These are phyloP conservation scores for Quercus gilva DNA, from an alignment of 306 rosid genomes.

Conservation along the genomic window DNA sequence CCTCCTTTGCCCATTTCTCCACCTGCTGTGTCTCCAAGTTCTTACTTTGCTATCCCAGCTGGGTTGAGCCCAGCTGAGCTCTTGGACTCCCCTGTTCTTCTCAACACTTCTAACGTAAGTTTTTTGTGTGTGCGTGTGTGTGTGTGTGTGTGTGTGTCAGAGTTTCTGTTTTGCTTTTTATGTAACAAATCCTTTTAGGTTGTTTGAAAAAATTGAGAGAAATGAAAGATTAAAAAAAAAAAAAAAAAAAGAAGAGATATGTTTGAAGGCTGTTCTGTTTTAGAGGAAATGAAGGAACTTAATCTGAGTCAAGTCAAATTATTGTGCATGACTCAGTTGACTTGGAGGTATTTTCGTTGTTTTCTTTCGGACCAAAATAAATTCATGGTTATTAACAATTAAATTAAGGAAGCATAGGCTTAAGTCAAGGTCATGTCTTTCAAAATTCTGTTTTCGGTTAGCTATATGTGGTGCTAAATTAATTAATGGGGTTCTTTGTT, in stretches of 20 bases:
- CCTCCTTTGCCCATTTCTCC: constrained; percentile 90
- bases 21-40: constrained; percentile 63
- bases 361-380: neutral
- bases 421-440: neutral
- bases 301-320: neutral
- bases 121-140: too few relatives aligned
- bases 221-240: too few relatives aligned
- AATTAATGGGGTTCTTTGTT: neutral
- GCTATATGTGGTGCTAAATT: neutral
- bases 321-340: neutral
- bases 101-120: constrained; percentile 65
- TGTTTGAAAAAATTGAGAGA: neutral
- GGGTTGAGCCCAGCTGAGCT: constrained; percentile 84
- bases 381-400: neutral
- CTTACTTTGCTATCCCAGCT: constrained; percentile 69
- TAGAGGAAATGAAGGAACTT: constrained; percentile 4
- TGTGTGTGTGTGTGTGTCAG: too few relatives aligned
- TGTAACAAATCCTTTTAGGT: neutral
- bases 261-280: neutral
- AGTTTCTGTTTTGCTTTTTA: neutral
- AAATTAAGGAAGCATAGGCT: too few relatives aligned
- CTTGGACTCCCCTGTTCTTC: constrained; percentile 87
- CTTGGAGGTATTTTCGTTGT: neutral
- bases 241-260: neutral
- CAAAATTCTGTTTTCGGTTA: neutral